Evolutionary conservation across 371 early-diverging fungal species (phyloP).

Genomic region (Mucor plumbeus): DNA sequence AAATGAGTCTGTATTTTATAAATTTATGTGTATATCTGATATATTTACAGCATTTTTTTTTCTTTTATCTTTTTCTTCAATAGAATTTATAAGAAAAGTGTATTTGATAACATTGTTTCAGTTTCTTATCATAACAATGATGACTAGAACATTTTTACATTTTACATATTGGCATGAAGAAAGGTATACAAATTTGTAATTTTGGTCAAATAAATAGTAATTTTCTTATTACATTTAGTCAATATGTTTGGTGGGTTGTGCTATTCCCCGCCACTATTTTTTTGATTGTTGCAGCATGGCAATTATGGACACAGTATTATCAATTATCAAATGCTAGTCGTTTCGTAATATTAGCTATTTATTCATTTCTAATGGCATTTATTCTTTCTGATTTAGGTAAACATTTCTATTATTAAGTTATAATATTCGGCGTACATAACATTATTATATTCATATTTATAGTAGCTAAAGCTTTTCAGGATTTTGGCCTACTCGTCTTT

Average conservation of each 20-base stretch:
- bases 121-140: not conserved
- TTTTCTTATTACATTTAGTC: slow-evolving; percentile 14
- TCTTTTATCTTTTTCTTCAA: slow-evolving; percentile 3
- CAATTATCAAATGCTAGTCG: slow-evolving; percentile 33
- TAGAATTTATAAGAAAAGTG: slow-evolving; percentile 29
- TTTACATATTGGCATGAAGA: slow-evolving; percentile 20
- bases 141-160: slow-evolving; percentile 9
- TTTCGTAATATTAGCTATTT: slow-evolving; percentile 26
- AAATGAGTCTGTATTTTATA: slow-evolving; percentile 39
- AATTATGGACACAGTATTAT: slow-evolving; percentile 49
- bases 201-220: too few species aligned
- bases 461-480: slow-evolving; percentile 38
- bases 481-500: slow-evolving; percentile 37
- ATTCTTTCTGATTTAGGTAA: slow-evolving; percentile 40
- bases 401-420: not conserved
- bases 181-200: slow-evolving; percentile 10
- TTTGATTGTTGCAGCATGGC: slow-evolving; percentile 34
- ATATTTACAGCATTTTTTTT: too few species aligned
- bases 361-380: slow-evolving; percentile 33
- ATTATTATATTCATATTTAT: slow-evolving; percentile 13
- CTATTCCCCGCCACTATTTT: slow-evolving; percentile 35
- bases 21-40: too few species aligned
- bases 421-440: not conserved
- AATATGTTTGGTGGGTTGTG: slow-evolving; percentile 44
- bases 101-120: slow-evolving; percentile 17